Evolutionary conservation across 306 rosid species (phyloP), one percentile per base, ranked within the genome.

Genomic region (Glycine soja): DNA sequence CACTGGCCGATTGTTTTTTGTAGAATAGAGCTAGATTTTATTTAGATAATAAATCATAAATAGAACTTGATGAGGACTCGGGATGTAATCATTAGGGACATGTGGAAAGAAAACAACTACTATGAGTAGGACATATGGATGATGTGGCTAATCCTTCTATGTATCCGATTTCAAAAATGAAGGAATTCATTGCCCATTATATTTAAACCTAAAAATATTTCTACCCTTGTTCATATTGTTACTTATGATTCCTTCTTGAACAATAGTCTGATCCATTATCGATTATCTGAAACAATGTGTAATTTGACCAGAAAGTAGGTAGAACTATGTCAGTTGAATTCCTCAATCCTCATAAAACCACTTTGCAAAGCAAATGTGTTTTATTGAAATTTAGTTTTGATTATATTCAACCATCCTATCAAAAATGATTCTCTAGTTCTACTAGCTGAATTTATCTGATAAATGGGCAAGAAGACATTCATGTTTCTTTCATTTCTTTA

Each of bases 171-270:
- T 48, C 2, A 14, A n/a, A 64, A 64, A 34, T 50, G 67, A 67
- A 67, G 56, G 43, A 53, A 59, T 68, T 2, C 50, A 57, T 1
- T 69, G 32, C 10, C 59, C 19, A 3, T 78, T 36, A 14, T 13
- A 18, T 63, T 52, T 36, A 48, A 24, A 4, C 51, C 10, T 63
- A 2, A 38, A 48, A 6, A 48, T 76, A 48, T 77, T 38, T 80
- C 32, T 54, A 30, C 16, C 61, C 47, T 0, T 52, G 57, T 52
- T 13, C 18, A 52, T 13, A 52, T 52, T 24, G 30, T 24, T 24
- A 0, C 30, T 70, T 69, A 34, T 70, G 63, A 32, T 61, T 61
- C 54, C 57, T 62, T 74, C 69, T 65, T 74, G 70, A 40, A 11
- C 19, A 7, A 34, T 67, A 3, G 56, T 64, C n/a, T 74, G 69